Base-by-base conservation (phyloP, 2,329 filamentous ascomycete species). In the Colletotrichum melonis region DNA sequence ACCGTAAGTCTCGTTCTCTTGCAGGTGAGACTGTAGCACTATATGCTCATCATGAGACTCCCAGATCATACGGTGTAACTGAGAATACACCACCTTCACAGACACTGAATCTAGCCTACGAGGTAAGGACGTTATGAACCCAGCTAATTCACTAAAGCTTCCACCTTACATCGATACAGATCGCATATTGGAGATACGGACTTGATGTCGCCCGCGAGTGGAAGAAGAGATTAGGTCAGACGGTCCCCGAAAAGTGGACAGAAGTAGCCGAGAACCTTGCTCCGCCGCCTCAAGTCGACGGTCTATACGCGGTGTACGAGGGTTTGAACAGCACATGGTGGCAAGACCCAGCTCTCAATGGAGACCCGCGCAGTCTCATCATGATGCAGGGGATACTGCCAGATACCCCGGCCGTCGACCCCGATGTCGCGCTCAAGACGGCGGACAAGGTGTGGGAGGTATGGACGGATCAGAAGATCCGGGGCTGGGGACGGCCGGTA, bases 171-270 rank as follows among this genome's bases (percentile, higher is more conserved):
- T 30, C 26, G n/a, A 85, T 5, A 11, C 5, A 72, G 69, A 63
- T 69, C 28, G 86, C 89, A 5, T 92, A 92, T 79, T 91, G 89
- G 89, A 84, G 87, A 22, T 91, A 91, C 72, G 90, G 90, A 1
- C 83, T 91, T 9, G 84, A 87, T 30, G 78, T 90, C 0, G 90
- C 89, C 2, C 81, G 83, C 2, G 77, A 80, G 9, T 92, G 90
- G 89, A 88, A 88, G 77, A 69, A 80, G 60, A 82, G 88, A 2
- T 86, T 87, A 59, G 80, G 80, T 1, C 81, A 85, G 19, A 52
- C 81, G 0, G 78, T 86, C 0, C 88, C 89, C 0, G 59, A 77
- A 0, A 77, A 78, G 1, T 92, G 89, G 89, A 79, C 79, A 0
- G 78, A 78, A 0, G 87, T 91, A 1, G 82, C 84, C 22, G 82